Base-by-base conservation (phyloP, 176 grass and related monocot genomes). In the Phoenix dactylifera region DNA sequence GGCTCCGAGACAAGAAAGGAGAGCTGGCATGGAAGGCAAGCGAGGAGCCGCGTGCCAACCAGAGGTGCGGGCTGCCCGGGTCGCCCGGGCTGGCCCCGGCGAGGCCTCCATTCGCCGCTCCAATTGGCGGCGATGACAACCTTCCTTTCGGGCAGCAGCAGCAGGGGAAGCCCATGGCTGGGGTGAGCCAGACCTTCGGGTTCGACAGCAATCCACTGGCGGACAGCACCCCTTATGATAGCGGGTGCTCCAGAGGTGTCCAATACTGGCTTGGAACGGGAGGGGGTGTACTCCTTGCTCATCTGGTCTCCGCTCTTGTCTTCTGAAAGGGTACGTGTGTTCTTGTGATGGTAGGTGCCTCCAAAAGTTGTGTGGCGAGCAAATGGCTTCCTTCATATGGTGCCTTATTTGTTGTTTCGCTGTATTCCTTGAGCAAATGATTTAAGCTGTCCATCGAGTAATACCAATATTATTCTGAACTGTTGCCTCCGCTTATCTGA, bases 171-270 rank as follows among this genome's bases (percentile, higher is more conserved):
- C 35, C 35, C 35, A 12, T 24, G 15, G 23, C 14, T 1, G 72
- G 65, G n/a, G 80, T 22, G 16, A 77, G 67, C 50, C 71, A 79
- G 59, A 57, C 77, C 29, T 59, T 90, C 53, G 83, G 61, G 5
- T 87, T 90, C 44, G 77, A 74, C 50, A 22, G 66, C 56, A 80
- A 87, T 57, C 80, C 86, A 4, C 67, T 95, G 57, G 83, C 87
- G 69, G 86, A 95, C 56, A 96, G 87, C 62, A 90, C 77, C 29
- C 83, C 83, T 4, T 90, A 84, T 49, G 90, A 90, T 49, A 95
- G 90, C 3, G 80, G 80, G 7, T 62, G 80, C 77, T 18, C 69
- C 6, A 7, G 76, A 68, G 22, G 49, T 16, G 5, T 52, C 32
- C 48, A 19, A 3, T 65, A 14, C 15, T 50, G 61, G 72, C 1